Evolutionary conservation across 1,139 yeast species (phyloP).

Genomic region (Pneumocystis murina): DNA sequence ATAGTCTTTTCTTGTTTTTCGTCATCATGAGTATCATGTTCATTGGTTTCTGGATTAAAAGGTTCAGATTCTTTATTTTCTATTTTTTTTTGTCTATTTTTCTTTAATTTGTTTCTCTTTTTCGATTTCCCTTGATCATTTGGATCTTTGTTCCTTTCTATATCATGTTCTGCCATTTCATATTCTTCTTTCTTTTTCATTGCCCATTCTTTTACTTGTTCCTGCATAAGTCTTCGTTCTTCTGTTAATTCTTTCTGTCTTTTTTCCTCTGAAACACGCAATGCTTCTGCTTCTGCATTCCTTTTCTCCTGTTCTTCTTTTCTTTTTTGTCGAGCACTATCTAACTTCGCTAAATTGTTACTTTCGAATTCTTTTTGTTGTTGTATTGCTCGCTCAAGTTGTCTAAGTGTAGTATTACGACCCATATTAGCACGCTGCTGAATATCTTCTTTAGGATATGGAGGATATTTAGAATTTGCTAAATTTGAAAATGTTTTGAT

Average conservation of each 20-base stretch:
- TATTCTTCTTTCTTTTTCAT: conserved; percentile 4
- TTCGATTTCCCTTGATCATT: conserved; percentile 3
- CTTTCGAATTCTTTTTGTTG: conserved; percentile 60
- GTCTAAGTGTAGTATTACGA: conserved; percentile 53
- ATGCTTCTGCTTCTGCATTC: conserved; percentile 8
- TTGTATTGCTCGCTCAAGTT: conserved; percentile 52
- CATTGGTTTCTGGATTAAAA: not conserved
- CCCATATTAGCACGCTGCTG: conserved; percentile 79
- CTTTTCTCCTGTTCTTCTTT: not conserved
- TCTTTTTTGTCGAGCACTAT: conserved; percentile 37
- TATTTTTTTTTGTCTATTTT: conserved; percentile 3
- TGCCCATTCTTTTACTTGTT: conserved; percentile 8
- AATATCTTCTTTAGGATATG: conserved; percentile 64
- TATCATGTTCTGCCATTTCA: not conserved
- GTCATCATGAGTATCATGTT: not conserved
- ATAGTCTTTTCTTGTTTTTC: not conserved
- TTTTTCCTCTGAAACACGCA: conserved; percentile 8
- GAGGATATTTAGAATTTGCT: conserved; percentile 46
- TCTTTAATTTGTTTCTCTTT: conserved; percentile 8
- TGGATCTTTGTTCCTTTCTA: conserved; percentile 1
- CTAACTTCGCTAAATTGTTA: conserved; percentile 45
- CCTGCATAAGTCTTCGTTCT: conserved; percentile 10
- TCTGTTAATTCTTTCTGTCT: conserved; percentile 5
- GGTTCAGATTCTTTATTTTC: not conserved
- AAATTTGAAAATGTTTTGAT: conserved; percentile 45